A percentile compares a stretch with the other conserved stretches of the same genome.
Conservation (phyloP, 2,329 filamentous ascomycete genomes). For the Epichloe festucae region DNA sequence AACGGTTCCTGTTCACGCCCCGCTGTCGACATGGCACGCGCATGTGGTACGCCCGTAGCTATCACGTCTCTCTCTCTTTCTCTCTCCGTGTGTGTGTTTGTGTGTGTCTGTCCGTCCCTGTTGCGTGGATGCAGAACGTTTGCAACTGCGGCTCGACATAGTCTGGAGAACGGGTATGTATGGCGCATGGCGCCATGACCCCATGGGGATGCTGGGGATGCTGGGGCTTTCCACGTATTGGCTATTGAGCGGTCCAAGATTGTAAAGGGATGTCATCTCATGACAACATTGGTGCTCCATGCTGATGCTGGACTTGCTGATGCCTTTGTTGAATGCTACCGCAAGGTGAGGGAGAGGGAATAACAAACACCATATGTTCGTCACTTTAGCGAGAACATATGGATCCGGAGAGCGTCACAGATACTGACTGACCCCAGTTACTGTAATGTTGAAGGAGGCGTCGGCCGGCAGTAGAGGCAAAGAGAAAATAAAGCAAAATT, state of each 20-base stretch:
- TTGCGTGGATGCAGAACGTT: background rate
- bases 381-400: no score
- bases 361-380: no score
- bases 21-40: background rate
- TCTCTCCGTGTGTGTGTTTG: no score
- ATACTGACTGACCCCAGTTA: background rate
- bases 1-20: conserved; percentile 3
- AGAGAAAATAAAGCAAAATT: background rate
- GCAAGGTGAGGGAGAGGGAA: no score
- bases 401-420: no score
- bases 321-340: no score
- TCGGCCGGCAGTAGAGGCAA: background rate
- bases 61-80: no score
- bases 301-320: no score
- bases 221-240: conserved; percentile 6
- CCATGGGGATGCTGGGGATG: conserved; percentile 7
- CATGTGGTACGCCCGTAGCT: no score
- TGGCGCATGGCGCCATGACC: conserved; percentile 3
- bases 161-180: background rate
- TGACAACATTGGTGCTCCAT: no score
- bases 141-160: background rate
- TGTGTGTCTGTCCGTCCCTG: no score
- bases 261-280: background rate
- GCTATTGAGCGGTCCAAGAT: background rate
- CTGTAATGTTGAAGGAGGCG: background rate